Conservation (phyloP, 108 stramenopile genomes). For the Pseudonitzschia pungens region DNA sequence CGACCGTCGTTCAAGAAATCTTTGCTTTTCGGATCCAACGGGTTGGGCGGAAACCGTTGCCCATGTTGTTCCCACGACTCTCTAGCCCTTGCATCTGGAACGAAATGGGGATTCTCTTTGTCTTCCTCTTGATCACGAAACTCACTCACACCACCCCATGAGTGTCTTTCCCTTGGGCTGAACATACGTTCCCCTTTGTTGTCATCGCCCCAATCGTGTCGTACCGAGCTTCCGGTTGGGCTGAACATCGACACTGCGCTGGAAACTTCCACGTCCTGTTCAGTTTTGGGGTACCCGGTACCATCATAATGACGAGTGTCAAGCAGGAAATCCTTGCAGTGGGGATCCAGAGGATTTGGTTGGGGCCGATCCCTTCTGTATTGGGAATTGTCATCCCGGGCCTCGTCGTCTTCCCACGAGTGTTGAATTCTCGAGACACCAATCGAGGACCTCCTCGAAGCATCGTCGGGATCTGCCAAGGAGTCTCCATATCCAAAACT, state of each 20-base stretch:
- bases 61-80: neutral
- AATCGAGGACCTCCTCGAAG: constrained; percentile 28
- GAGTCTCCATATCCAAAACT: constrained; percentile 21
- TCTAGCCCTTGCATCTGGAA: too few relatives aligned
- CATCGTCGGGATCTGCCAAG: constrained; percentile 26
- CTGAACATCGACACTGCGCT: constrained; percentile 23
- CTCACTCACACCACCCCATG: neutral
- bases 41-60: neutral
- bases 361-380: neutral
- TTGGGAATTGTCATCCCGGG: neutral
- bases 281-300: constrained; percentile 20
- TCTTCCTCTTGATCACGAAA: neutral
- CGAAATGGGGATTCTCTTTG: too few relatives aligned
- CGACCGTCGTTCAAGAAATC: constrained; percentile 26
- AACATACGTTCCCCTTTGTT: neutral
- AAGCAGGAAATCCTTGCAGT: constrained; percentile 26
- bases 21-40: constrained; percentile 12
- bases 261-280: constrained; percentile 16
- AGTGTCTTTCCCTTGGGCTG: neutral
- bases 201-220: neutral
- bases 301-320: constrained; percentile 31
- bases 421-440: constrained; percentile 13
- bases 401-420: constrained; percentile 14
- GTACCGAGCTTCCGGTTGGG: neutral
- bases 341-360: constrained; percentile 17